Evolutionary conservation across 805 yeast genomes (phyloP).

Genomic region (Candida palmyrensis): DNA sequence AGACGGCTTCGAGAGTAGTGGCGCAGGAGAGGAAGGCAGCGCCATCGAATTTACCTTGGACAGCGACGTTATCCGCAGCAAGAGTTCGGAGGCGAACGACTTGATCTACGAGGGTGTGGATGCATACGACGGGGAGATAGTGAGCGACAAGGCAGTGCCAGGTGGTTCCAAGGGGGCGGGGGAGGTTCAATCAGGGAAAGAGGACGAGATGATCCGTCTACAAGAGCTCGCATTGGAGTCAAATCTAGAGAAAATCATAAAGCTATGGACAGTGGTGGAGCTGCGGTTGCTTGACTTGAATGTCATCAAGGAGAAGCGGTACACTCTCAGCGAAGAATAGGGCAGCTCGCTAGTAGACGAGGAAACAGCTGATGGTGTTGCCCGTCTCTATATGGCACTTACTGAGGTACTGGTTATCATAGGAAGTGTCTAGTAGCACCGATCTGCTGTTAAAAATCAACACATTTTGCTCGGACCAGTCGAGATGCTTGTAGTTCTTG

Average conservation of each 20-base stretch:
- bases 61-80: neutral
- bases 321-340: constrained; percentile 14
- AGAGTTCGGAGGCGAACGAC: neutral
- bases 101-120: constrained; percentile 5
- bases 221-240: constrained; percentile 28
- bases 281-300: constrained; percentile 40
- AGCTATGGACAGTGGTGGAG: constrained; percentile 64
- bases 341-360: constrained; percentile 1
- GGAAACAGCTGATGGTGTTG: constrained; percentile 30
- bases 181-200: constrained; percentile 13
- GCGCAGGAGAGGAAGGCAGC: neutral
- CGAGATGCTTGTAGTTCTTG: too few species aligned
- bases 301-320: constrained; percentile 20
- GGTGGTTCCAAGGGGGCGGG: constrained; percentile 5
- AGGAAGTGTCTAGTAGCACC: constrained; percentile 16
- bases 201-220: constrained; percentile 18
- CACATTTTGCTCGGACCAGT: constrained; percentile 15
- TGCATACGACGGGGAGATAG: constrained; percentile 4
- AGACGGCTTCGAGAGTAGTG: constrained; percentile 4
- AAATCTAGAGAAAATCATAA: constrained; percentile 48
- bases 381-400: constrained; percentile 40
- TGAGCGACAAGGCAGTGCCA: neutral
- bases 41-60: neutral
- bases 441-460: constrained; percentile 24
- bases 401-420: constrained; percentile 28